phyloP scores from a whole-genome alignment of 2,329 filamentous ascomycete species.

The Cladosporium phlei region DNA sequence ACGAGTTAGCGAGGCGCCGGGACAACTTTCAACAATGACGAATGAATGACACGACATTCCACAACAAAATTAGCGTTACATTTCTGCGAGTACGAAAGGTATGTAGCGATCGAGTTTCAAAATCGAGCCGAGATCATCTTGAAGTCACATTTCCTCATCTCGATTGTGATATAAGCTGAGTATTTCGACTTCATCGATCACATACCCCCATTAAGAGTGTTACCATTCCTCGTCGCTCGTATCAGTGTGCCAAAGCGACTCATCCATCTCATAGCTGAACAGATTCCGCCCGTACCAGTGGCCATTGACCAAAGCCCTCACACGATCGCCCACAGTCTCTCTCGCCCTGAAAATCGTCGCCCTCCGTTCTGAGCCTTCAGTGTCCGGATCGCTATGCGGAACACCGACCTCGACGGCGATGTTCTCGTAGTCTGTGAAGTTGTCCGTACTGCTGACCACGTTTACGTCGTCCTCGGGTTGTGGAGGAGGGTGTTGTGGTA shows the following conservation, averaged over 20 bases:
- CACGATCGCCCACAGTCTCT: conserved; percentile 15
- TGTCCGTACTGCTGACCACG: conserved; percentile 16
- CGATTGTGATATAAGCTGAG: too few species aligned
- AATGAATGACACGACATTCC: conserved; percentile 11
- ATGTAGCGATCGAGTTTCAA: too few species aligned
- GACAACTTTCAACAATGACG: neutral
- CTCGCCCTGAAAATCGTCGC: neutral
- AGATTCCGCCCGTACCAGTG: conserved; percentile 27
- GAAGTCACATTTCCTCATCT: neutral
- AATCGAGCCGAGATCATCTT: neutral
- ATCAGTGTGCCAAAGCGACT: conserved; percentile 30
- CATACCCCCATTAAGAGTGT: neutral
- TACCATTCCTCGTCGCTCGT: conserved; percentile 33
- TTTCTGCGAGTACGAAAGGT: too few species aligned
- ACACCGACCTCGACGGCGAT: conserved; percentile 22
- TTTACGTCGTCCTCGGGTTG: conserved; percentile 20
- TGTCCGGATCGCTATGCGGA: conserved; percentile 6
- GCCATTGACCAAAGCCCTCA: conserved; percentile 18
- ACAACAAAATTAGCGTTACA: too few species aligned
- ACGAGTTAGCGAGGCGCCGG: conserved; percentile 12
- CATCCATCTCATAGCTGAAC: conserved; percentile 29
- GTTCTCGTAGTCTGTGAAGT: conserved; percentile 16
- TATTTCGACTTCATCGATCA: too few species aligned
- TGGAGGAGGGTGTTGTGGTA: conserved; percentile 10
- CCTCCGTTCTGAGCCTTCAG: neutral